Conservation (phyloP, 2,329 filamentous ascomycete genomes). For the Fusarium torulosum region DNA sequence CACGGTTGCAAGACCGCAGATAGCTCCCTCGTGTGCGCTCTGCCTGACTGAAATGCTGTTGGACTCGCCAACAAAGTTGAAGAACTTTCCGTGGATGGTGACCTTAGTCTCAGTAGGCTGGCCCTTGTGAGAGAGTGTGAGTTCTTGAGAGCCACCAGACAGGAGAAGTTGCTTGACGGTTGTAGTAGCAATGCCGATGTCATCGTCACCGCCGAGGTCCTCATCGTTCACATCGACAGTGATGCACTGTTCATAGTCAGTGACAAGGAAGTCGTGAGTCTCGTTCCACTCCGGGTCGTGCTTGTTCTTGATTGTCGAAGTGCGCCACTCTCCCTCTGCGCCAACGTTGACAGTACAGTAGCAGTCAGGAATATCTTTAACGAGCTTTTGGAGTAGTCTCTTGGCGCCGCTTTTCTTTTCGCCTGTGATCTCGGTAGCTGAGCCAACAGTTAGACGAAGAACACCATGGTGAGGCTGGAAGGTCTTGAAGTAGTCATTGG, state of each 20-base stretch:
- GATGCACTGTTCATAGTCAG: constrained; percentile 44
- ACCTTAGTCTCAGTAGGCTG: constrained; percentile 37
- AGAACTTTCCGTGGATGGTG: constrained; percentile 43
- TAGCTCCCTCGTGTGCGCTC: constrained; percentile 39
- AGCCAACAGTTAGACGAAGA: constrained; percentile 42
- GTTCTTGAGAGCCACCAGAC: constrained; percentile 38
- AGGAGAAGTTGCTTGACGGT: constrained; percentile 44
- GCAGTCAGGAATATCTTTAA: constrained; percentile 46
- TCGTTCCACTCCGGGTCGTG: constrained; percentile 46
- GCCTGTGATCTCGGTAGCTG: constrained; percentile 40
- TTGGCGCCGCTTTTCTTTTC: constrained; percentile 45
- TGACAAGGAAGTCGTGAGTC: constrained; percentile 47
- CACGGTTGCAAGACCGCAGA: constrained; percentile 43
- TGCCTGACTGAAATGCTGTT: constrained; percentile 32
- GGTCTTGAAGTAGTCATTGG: constrained; percentile 49
- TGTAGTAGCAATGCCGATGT: constrained; percentile 40
- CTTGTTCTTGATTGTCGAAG: constrained; percentile 44
- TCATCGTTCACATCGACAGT: constrained; percentile 43
- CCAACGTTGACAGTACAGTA: constrained; percentile 44
- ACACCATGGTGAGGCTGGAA: constrained; percentile 45
- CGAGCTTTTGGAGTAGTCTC: constrained; percentile 37
- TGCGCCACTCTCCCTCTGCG: constrained; percentile 45
- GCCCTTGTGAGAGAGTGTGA: constrained; percentile 40
- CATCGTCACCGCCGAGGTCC: constrained; percentile 43
- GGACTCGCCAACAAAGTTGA: constrained; percentile 39